Evolutionary conservation across 306 rosid species (phyloP), one percentile per base, ranked within the genome.

Genomic region (Gastrolobium villosum): DNA sequence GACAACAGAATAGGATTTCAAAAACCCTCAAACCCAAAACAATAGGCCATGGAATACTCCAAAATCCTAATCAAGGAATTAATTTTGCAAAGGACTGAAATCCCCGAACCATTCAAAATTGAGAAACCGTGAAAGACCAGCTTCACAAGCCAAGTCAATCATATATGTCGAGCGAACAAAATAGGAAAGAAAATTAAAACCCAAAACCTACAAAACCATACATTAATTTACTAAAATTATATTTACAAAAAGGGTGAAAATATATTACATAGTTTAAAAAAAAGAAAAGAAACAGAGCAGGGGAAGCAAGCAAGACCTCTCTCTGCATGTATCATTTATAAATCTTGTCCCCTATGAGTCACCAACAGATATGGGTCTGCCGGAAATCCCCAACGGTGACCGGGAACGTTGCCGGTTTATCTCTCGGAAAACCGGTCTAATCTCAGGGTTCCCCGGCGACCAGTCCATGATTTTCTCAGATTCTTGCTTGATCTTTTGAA

Each of bases 401-500:
- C 90, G 87, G 50, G 93, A 84, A 62, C 80, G 49, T 73, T 80
- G 94, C 20, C 86, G 82, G 36, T 61, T 65, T 0, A 85, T 65
- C 14, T 89, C 90, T 35, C 82, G 77, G 54, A 87, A 80, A 35
- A 74, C 76, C 3, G 83, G 84, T 75, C 83, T 82, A 37, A 81
- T 79, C 84, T 87, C 87, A 2, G 86, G 83, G 39, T 89, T 76
- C 34, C 79, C 84, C 2, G 89, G 84, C 48, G 68, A 48, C 93
- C 83, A 53, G 50, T 87, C 91, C 1, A 63, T 62, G 32, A 72
- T 62, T 65, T 86, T 83, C 77, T 85, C 88, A 7, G 89, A 85
- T 84, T 89, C 91, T 81, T 84, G 85, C 79, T 89, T 87, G 81
- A 89, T 89, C 86, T 87, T 89, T 45, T 82, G 79, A 65, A 89